Evolutionary conservation across 177 flowering plant genomes (phyloP).

Genomic region (Vitis hybrid): DNA sequence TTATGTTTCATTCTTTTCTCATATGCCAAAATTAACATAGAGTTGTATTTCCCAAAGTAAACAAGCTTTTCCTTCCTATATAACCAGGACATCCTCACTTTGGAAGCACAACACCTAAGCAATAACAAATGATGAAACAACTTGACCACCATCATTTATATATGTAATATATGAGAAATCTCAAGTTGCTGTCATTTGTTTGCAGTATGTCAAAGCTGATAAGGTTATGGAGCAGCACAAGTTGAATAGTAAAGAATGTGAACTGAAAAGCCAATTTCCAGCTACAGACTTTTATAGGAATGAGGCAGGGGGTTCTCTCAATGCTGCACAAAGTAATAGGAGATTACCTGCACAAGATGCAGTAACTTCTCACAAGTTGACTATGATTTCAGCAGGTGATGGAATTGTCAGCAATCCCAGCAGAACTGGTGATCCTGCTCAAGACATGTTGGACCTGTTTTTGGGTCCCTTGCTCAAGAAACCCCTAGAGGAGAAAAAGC

Average conservation of each 20-base stretch:
- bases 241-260: conserved; percentile 11
- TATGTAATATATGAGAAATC: background rate
- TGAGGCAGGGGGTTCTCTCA: conserved; percentile 14
- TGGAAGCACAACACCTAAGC: no score
- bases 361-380: conserved; percentile 3
- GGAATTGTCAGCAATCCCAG: background rate
- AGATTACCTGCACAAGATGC: conserved; percentile 10
- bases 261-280: conserved; percentile 17
- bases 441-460: conserved; percentile 65
- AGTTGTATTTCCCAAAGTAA: no score
- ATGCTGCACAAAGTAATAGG: conserved; percentile 6
- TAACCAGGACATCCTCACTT: no score
- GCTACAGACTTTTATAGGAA: conserved; percentile 10
- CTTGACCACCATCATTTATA: no score
- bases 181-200: conserved; percentile 4
- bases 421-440: conserved; percentile 49
- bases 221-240: conserved; percentile 15
- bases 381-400: conserved; percentile 7
- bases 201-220: conserved; percentile 37
- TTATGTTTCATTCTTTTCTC: no score
- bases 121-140: no score
- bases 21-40: no score
- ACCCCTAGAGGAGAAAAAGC: conserved; percentile 30
- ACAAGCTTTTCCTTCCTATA: no score
- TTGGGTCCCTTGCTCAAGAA: conserved; percentile 60